A percentile compares a stretch with the other conserved stretches of the same genome.
Conservation (phyloP, 192 early-diverging fungal species). For the Entomortierella chlamydospora region DNA sequence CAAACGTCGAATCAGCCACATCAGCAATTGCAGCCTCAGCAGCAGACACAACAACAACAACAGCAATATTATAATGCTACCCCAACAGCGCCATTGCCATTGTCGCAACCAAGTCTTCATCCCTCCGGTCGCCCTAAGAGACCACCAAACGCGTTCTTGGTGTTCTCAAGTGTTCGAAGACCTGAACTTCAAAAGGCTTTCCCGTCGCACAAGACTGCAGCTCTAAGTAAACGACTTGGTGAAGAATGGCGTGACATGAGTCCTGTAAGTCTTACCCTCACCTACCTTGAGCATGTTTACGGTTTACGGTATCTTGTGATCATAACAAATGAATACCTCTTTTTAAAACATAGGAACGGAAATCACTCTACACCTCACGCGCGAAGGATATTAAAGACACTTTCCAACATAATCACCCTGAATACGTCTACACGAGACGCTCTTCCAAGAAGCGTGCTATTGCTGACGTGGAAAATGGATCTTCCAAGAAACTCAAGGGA, state of each 20-base stretch:
- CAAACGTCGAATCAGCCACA: slow-evolving; percentile 6
- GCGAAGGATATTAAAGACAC: slow-evolving; percentile 72
- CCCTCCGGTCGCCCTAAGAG: slow-evolving; percentile 63
- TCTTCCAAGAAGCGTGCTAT: slow-evolving; percentile 49
- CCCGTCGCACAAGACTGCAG: slow-evolving; percentile 70
- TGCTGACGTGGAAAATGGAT: slow-evolving; percentile 15
- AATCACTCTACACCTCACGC: slow-evolving; percentile 65
- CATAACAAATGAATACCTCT: neutral
- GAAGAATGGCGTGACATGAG: slow-evolving; percentile 73
- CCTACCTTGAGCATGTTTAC: too few species aligned
- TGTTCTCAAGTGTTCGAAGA: slow-evolving; percentile 74
- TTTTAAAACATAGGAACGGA: slow-evolving; percentile 53
- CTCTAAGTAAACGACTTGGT: slow-evolving; percentile 73
- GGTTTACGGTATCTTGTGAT: neutral
- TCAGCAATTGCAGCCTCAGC: slow-evolving; percentile 16
- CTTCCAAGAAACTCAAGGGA: slow-evolving; percentile 42
- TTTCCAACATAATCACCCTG: slow-evolving; percentile 64
- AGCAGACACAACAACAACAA: slow-evolving; percentile 18
- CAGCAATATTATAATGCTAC: slow-evolving; percentile 21
- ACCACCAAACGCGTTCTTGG: slow-evolving; percentile 76
- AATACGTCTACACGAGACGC: slow-evolving; percentile 69
- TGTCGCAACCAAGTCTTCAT: slow-evolving; percentile 21
- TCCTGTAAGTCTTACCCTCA: slow-evolving; percentile 30
- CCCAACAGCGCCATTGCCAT: neutral
- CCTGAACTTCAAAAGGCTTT: slow-evolving; percentile 69